Evolutionary conservation across 2,329 filamentous ascomycete genomes (phyloP).

Genomic region (Penicillium expansum): DNA sequence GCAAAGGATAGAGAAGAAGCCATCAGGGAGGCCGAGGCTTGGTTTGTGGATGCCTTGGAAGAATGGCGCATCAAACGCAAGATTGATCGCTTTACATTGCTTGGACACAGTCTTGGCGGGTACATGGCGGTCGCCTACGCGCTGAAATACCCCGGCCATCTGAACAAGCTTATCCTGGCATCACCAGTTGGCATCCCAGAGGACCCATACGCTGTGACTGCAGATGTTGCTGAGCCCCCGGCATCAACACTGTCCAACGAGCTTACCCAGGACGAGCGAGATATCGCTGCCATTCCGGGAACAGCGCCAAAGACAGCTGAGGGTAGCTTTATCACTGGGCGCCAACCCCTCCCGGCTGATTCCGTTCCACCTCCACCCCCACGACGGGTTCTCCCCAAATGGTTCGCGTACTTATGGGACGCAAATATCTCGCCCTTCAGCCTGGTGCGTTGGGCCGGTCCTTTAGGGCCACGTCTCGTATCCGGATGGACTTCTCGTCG

Average conservation of each 20-base stretch:
- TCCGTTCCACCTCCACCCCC: constrained; percentile 51
- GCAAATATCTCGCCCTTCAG: constrained; percentile 95
- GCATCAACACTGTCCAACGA: constrained; percentile 73
- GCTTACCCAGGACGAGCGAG: constrained; percentile 70
- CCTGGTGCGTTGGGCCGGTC: constrained; percentile 81
- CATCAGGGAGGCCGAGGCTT: constrained; percentile 84
- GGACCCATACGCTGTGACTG: constrained; percentile 82
- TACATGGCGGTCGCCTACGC: constrained; percentile 95
- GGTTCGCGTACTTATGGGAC: constrained; percentile 94
- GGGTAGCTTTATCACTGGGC: constrained; percentile 56
- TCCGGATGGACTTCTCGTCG: constrained; percentile 92
- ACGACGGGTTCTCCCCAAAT: constrained; percentile 68
- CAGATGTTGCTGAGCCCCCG: constrained; percentile 73
- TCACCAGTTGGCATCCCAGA: constrained; percentile 94
- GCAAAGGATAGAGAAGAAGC: constrained; percentile 77
- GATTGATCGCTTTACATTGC: constrained; percentile 87
- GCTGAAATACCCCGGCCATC: constrained; percentile 86
- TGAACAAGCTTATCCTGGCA: constrained; percentile 95
- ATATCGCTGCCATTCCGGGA: constrained; percentile 32
- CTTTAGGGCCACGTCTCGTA: constrained; percentile 84
- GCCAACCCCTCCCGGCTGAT: constrained; percentile 29
- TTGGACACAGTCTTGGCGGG: constrained; percentile 90
- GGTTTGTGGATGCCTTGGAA: constrained; percentile 94
- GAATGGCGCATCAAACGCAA: constrained; percentile 89
- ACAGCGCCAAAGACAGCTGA: constrained; percentile 42